Conservation (phyloP, 2,329 filamentous ascomycete species). For the Rugonectria rugulosa region DNA sequence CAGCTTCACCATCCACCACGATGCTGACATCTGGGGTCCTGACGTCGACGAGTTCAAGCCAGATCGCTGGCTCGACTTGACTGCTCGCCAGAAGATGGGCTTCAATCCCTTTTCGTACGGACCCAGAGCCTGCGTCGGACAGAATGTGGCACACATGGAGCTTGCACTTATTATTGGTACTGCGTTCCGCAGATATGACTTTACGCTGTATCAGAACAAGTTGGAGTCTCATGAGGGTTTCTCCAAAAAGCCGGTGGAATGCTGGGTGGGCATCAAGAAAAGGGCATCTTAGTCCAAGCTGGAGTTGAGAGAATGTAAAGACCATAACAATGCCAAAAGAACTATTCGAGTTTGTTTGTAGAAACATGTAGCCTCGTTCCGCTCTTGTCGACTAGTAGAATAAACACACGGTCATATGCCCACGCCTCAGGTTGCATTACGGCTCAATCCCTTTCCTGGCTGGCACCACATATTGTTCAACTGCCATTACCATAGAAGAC, state of each 20-base stretch:
- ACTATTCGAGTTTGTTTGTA: too few relatives aligned
- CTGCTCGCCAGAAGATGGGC: slow-evolving; percentile 15
- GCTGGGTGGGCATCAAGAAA: slow-evolving; percentile 22
- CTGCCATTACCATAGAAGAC: slow-evolving; percentile 15
- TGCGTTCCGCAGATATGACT: slow-evolving; percentile 18
- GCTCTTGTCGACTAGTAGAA: too few relatives aligned
- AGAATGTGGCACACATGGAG: slow-evolving; percentile 27
- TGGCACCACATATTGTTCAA: too few relatives aligned
- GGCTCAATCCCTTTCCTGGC: too few relatives aligned
- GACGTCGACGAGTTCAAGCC: slow-evolving; percentile 23
- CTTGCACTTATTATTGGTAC: slow-evolving; percentile 20
- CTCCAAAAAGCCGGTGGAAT: slow-evolving; percentile 24
- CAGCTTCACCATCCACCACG: slow-evolving; percentile 24
- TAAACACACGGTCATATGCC: too few relatives aligned
- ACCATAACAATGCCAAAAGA: too few relatives aligned
- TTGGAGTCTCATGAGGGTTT: slow-evolving; percentile 24
- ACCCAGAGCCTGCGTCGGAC: slow-evolving; percentile 22
- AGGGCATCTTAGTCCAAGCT: too few relatives aligned
- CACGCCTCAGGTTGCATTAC: too few relatives aligned
- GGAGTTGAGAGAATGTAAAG: neutral
- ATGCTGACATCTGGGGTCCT: slow-evolving; percentile 16
- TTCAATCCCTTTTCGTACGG: slow-evolving; percentile 26
- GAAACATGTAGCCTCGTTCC: too few relatives aligned
- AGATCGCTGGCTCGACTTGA: slow-evolving; percentile 18
- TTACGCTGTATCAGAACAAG: slow-evolving; percentile 15